phyloP scores from a whole-genome alignment of 2,329 filamentous ascomycete species.

The Rhynchosporium secalis region DNA sequence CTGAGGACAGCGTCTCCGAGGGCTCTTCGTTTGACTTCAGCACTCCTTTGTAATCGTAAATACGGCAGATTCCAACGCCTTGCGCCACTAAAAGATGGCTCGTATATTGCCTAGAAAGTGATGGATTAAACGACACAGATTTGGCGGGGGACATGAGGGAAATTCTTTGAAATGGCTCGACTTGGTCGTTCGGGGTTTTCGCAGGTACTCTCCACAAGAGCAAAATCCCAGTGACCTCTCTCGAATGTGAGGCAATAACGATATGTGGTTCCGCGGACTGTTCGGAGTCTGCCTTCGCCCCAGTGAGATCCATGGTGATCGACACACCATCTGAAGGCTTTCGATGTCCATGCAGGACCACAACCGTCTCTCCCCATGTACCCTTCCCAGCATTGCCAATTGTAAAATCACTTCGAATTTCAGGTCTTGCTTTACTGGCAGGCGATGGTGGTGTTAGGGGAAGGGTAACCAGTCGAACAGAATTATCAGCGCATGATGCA shows the following conservation, averaged over 20 bases:
- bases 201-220: conserved; percentile 59
- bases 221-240: conserved; percentile 59
- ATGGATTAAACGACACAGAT: conserved; percentile 61
- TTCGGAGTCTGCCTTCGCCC: conserved; percentile 35
- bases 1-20: conserved; percentile 44
- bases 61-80: conserved; percentile 55
- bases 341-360: conserved; percentile 54
- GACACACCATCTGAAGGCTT: conserved; percentile 56
- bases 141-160: conserved; percentile 56
- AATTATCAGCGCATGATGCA: conserved; percentile 58
- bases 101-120: conserved; percentile 43
- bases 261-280: conserved; percentile 43
- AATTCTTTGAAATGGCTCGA: conserved; percentile 60
- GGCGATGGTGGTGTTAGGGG: conserved; percentile 63
- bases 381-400: conserved; percentile 58
- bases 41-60: conserved; percentile 61
- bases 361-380: conserved; percentile 62
- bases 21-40: conserved; percentile 52
- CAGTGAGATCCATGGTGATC: conserved; percentile 46
- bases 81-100: conserved; percentile 60
- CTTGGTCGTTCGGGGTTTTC: conserved; percentile 32
- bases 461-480: conserved; percentile 58
- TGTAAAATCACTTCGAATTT: conserved; percentile 52
- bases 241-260: conserved; percentile 61
- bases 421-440: conserved; percentile 55